Percentiles rank a stretch among this genome's conserved stretches.
Conservation (phyloP, 768 basidiomycete genomes). For the Mycena haematopus region DNA sequence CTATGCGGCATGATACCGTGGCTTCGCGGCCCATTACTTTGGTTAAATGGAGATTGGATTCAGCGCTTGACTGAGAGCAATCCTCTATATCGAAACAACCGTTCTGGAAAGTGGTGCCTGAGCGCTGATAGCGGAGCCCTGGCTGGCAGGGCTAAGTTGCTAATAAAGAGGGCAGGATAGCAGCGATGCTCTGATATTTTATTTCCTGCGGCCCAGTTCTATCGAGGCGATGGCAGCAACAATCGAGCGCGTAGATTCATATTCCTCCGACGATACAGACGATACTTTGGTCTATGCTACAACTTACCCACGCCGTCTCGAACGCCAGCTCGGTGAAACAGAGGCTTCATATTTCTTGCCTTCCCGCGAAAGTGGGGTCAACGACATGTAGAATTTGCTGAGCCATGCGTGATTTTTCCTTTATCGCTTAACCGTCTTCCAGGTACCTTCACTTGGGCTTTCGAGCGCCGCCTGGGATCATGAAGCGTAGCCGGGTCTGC, state of each 20-base stretch:
- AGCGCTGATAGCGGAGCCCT: too few relatives aligned
- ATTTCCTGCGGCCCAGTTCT: background rate
- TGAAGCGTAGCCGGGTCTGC: constrained; percentile 55
- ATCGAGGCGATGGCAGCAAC: constrained; percentile 10
- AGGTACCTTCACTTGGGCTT: constrained; percentile 87
- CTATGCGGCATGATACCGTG: too few relatives aligned
- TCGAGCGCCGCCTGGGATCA: constrained; percentile 48
- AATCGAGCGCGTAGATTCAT: constrained; percentile 22
- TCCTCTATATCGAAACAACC: too few relatives aligned
- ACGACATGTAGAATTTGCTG: constrained; percentile 72
- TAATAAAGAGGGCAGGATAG: background rate
- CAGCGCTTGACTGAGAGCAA: too few relatives aligned
- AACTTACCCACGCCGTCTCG: constrained; percentile 30
- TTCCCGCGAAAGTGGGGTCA: constrained; percentile 79
- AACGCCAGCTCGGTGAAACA: constrained; percentile 73
- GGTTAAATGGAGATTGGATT: too few relatives aligned
- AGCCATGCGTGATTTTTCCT: background rate
- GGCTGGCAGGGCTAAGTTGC: too few relatives aligned
- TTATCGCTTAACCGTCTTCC: constrained; percentile 6
- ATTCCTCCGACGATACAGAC: constrained; percentile 24
- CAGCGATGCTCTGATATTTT: background rate
- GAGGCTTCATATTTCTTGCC: constrained; percentile 84
- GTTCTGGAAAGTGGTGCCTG: background rate
- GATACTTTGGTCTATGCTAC: constrained; percentile 21
- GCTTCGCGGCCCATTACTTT: too few relatives aligned